Evolutionary conservation across 1,139 yeast genomes (phyloP), one percentile per base, ranked within the genome.

Genomic region (Hanseniaspora gamundiae): DNA sequence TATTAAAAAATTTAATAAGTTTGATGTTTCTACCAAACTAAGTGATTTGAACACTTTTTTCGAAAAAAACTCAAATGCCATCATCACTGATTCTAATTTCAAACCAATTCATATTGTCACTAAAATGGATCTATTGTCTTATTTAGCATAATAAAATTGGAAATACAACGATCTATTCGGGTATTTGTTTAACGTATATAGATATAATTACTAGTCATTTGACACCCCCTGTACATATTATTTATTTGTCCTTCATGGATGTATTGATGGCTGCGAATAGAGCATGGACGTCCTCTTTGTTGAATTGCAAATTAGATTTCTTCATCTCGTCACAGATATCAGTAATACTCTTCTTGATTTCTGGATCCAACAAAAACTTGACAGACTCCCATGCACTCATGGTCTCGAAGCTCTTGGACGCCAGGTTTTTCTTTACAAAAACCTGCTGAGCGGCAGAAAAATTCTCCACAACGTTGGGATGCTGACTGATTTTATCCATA

Each of bases 101-200:
- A 80, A 74, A 59, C 94, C 94, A 42, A 73, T 82, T 42, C 93
- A 85, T 61, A 80, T 85, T 48, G 94, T 84, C 48, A 84, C 94
- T 51, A 85, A 85, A 70, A 93, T 85, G 56, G 94, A 85, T 62
- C 70, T 85, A 61, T 70, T 85, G 56, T 76, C 84, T 40, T 84
- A 73, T 64, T 71, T 65, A 47, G 57, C 62, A 42, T 56, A 50
- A 50, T n/a, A n/a, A n/a, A n/a, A n/a, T n/a, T n/a, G n/a, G n/a
- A n/a, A n/a, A n/a, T n/a, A n/a, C n/a, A n/a, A n/a, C n/a, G n/a
- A n/a, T n/a, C n/a, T n/a, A n/a, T n/a, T n/a, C n/a, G n/a, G n/a
- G n/a, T n/a, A n/a, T n/a, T n/a, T n/a, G n/a, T n/a, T n/a, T n/a
- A n/a, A n/a, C n/a, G n/a, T n/a, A n/a, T n/a, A n/a, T n/a, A n/a